phyloP scores from a whole-genome alignment of 495 filamentous ascomycete species.

The Pyrenula massariospora region DNA sequence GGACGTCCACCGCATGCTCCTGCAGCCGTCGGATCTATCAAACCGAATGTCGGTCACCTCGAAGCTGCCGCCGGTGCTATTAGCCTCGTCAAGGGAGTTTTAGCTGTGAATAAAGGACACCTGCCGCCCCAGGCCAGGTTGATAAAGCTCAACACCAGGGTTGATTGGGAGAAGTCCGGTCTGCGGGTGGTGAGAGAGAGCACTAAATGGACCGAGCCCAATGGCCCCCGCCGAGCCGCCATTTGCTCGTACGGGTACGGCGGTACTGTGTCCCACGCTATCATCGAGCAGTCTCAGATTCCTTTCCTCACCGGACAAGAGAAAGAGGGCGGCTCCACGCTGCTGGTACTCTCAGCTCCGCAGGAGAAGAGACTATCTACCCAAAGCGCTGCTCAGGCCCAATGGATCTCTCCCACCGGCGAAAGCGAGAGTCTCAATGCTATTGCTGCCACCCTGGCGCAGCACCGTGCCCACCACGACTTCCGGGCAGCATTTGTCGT shows the following conservation, averaged over 20 bases:
- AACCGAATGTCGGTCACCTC: background rate
- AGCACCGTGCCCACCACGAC: constrained; percentile 16
- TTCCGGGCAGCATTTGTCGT: constrained; percentile 14
- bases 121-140: constrained; percentile 19
- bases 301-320: background rate
- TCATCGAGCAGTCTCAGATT: constrained; percentile 16
- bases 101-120: constrained; percentile 17
- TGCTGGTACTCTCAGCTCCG: constrained; percentile 18
- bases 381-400: constrained; percentile 4
- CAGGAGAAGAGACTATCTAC: constrained; percentile 21
- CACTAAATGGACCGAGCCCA: constrained; percentile 8
- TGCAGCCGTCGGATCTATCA: background rate
- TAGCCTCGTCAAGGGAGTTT: constrained; percentile 24
- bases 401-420: constrained; percentile 7
- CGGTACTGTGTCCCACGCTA: constrained; percentile 27
- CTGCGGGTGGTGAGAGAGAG: constrained; percentile 11
- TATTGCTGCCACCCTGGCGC: constrained; percentile 15
- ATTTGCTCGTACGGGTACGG: constrained; percentile 33
- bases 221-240: constrained; percentile 14
- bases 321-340: background rate
- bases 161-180: constrained; percentile 9
- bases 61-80: constrained; percentile 28
- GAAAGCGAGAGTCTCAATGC: constrained; percentile 4
- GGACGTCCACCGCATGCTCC: constrained; percentile 8
- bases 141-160: constrained; percentile 3